These are phyloP conservation scores for Oryza glumipatula DNA, from an alignment of 176 grass and related monocot genomes.

Conservation along the genomic window DNA sequence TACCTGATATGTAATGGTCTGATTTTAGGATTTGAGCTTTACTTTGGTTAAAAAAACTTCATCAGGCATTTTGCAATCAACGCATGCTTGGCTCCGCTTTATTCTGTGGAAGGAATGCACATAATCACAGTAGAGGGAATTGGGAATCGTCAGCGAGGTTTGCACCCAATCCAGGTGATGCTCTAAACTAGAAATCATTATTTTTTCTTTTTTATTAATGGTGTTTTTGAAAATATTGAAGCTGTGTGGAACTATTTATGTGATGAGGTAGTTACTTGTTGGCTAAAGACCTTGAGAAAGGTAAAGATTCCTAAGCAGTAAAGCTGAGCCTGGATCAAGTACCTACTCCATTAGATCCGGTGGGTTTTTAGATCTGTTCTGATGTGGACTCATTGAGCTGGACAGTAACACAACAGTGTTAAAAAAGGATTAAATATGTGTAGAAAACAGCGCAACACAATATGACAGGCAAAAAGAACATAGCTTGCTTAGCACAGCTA, in stretches of 20 bases:
- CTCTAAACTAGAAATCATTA: slow-evolving; percentile 2
- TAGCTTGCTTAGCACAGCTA: background rate
- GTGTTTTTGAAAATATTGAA: slow-evolving; percentile 9
- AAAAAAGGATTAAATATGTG: background rate
- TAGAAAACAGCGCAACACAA: slow-evolving; percentile 2
- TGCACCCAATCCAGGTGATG: slow-evolving; percentile 92
- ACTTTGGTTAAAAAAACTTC: slow-evolving; percentile 34
- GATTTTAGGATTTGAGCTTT: slow-evolving; percentile 19
- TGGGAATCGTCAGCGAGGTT: slow-evolving; percentile 70
- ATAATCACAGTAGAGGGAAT: slow-evolving; percentile 97
- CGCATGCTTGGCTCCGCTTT: slow-evolving; percentile 93
- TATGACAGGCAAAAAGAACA: background rate
- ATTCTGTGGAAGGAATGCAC: slow-evolving; percentile 97
- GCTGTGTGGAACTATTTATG: background rate
- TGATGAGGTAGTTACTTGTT: slow-evolving; percentile 6
- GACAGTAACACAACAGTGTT: background rate
- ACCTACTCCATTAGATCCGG: background rate
- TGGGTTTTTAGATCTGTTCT: background rate
- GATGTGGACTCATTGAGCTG: background rate
- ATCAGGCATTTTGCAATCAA: slow-evolving; percentile 96
- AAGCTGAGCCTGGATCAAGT: background rate
- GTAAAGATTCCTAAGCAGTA: background rate
- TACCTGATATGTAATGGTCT: slow-evolving; percentile 22
- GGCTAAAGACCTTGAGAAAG: background rate
- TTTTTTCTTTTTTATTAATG: slow-evolving; percentile 14